Conservation (phyloP, 495 filamentous ascomycete genomes). For the Chaetomium fimeti region DNA sequence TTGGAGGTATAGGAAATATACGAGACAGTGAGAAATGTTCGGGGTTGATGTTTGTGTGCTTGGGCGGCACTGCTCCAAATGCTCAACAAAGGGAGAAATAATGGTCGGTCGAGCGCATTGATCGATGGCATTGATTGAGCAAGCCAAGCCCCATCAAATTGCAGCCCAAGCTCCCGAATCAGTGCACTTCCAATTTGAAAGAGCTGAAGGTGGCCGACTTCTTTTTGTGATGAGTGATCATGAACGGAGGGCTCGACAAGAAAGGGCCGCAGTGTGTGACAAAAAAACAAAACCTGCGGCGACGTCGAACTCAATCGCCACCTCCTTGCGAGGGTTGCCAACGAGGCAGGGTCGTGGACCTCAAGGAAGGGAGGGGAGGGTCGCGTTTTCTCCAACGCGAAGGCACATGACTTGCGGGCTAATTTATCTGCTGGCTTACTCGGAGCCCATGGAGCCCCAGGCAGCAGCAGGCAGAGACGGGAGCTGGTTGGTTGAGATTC, state of each 20-base stretch:
- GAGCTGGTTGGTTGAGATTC: not conserved
- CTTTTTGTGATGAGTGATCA: not conserved
- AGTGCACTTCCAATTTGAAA: slow-evolving; percentile 2
- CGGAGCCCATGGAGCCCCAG: slow-evolving; percentile 19
- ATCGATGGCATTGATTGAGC: not conserved
- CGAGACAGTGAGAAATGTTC: not conserved
- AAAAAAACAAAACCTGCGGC: slow-evolving; percentile 2
- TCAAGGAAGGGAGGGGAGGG: slow-evolving; percentile 10
- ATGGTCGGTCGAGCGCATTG: not conserved
- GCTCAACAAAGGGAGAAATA: slow-evolving; percentile 7
- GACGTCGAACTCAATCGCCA: slow-evolving; percentile 10
- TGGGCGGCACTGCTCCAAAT: not conserved
- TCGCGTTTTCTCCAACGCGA: slow-evolving; percentile 31
- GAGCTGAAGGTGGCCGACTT: not conserved
- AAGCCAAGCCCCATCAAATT: not conserved
- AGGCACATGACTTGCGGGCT: slow-evolving; percentile 29
- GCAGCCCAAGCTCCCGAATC: not conserved
- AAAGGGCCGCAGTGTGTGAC: not conserved
- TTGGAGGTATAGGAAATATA: not conserved
- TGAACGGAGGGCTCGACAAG: not conserved
- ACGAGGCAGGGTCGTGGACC: slow-evolving; percentile 5
- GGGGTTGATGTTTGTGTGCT: not conserved
- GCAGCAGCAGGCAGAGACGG: slow-evolving; percentile 20
- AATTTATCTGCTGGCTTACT: slow-evolving; percentile 22
- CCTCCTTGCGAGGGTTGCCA: slow-evolving; percentile 5